Base-by-base conservation (phyloP, 768 basidiomycete genomes). In the Coprinellus micaceus region DNA sequence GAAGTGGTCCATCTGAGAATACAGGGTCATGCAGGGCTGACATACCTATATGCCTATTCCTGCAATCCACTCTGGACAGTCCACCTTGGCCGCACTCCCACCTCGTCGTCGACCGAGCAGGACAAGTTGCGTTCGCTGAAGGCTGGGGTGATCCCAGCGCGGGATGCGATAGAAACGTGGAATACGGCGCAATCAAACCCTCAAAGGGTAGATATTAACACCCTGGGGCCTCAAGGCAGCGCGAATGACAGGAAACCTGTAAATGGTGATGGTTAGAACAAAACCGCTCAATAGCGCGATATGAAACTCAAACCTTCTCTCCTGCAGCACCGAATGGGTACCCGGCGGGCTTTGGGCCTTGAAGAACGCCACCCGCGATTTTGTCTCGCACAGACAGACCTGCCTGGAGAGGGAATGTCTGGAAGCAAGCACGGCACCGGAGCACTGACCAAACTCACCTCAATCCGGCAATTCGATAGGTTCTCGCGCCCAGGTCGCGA, bases 211-310 rank as follows among this genome's bases (percentile, higher is more conserved):
- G 33, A 29, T 49, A 56, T 56, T 48, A 28, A 56, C 30, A 33
- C 45, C n/a, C 39, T 30, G 13, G 22, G 28, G 56, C 48, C 56
- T 51, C 49, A 36, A 57, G 49, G 56, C 48, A 19, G 40, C 25
- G 36, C 28, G 39, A 43, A 44, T 53, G 52, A 53, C 52, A 44
- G 54, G 39, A 33, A 56, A 29, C 33, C 56, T 50, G 56, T 41
- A 57, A 57, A 30, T 57, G 56, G 56, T 26, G 22, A 52, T 29
- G 36, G 56, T 57, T 33, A 57, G 56, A 57, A 51, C 49, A 57
- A 56, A 56, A 25, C 49, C 39, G 40, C 17, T 44, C 29, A 47
- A 50, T 28, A 33, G 19, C 44, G 26, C 15, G 22, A 13, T 56
- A 36, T 56, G 54, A 56, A 47, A 56, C 54, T 36, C 25, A 33